Base-by-base conservation (phyloP, 257 asterid species). In the Nicotiana undulata region DNA sequence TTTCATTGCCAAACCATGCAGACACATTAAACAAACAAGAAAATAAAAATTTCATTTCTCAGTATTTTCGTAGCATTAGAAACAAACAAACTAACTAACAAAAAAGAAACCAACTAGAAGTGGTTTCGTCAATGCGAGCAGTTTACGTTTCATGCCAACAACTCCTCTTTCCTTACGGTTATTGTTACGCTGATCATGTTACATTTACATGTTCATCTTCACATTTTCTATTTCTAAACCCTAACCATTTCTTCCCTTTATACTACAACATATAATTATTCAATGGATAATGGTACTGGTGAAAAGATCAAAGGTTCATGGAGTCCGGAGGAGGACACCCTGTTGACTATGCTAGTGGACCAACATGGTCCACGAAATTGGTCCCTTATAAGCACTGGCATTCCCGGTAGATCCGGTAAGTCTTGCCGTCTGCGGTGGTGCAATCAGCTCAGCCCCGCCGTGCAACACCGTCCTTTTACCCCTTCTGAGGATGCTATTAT, bases 381-480 rank as follows among this genome's bases (percentile, higher is more conserved):
- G 97, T 90, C 93, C 16, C 26, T 89, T 1, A 90, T 92, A 15
- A 89, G 97, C 85, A 80, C 12, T 52, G 93, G 89, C 7, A 90
- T 92, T 9, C 90, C 94, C 2, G 91, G 92, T 0, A 85, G 97
- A 0, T 92, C 97, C 3, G 92, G 94, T 12, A 92, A 92, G 86
- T 92, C 97, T 0, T 92, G 97, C 81, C 89, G 97, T 0, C 51
- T 92, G 46, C 90, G 96, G 76, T 91, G 96, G 96, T 91, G 96
- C 86, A 91, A 91, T n/a, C 96, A 91, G 92, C 87, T 90, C n/a
- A 85, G 94, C 37, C 94, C 94, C 3, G 82, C 63, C 29, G 97
- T 92, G 80, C 87, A 88, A 60, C 97, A 88, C 84, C 91, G 91
- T 58, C 90, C 93, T 9, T 92, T 90, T 81, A 79, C 93, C 46